A percentile compares a stretch with the other conserved stretches of the same genome.
Evolutionary conservation across 2,329 filamentous ascomycete genomes (phyloP).

Genomic region (Scortechinia acanthostroma): DNA sequence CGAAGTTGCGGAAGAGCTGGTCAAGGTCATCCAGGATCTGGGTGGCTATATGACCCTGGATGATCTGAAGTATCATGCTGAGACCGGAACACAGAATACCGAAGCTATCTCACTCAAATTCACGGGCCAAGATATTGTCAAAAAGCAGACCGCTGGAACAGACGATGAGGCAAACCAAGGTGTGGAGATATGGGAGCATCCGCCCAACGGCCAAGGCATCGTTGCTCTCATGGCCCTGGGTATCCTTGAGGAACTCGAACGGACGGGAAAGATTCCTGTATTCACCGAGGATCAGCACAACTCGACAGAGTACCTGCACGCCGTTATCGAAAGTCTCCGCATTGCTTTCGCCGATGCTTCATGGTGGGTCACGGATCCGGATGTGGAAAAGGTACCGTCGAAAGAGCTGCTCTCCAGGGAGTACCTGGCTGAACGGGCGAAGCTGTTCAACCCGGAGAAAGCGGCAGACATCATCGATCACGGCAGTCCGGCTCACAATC

Average conservation of each 20-base stretch:
- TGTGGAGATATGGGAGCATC: constrained; percentile 90
- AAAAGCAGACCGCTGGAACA: constrained; percentile 12
- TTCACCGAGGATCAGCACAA: constrained; percentile 74
- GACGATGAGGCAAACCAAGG: constrained; percentile 33
- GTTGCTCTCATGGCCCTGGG: constrained; percentile 91
- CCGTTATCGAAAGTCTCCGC: constrained; percentile 77
- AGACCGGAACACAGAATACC: constrained; percentile 29
- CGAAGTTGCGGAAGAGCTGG: constrained; percentile 71
- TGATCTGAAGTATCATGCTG: constrained; percentile 73
- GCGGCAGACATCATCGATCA: constrained; percentile 57
- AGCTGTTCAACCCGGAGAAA: constrained; percentile 47
- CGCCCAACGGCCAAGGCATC: constrained; percentile 91
- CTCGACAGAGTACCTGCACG: constrained; percentile 73
- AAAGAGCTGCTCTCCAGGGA: constrained; percentile 60
- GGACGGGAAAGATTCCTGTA: constrained; percentile 63
- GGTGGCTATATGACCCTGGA: constrained; percentile 75
- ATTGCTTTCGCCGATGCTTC: constrained; percentile 83
- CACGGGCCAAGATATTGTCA: constrained; percentile 50
- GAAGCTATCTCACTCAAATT: constrained; percentile 80
- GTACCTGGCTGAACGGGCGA: constrained; percentile 68
- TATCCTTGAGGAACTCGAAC: constrained; percentile 80
- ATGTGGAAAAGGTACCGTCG: constrained; percentile 62
- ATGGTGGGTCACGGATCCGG: constrained; percentile 86
- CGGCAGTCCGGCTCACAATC: constrained; percentile 74
- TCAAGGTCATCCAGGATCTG: constrained; percentile 69